Base-by-base conservation (phyloP, 345 rosid species). In the Gossypium sturtianum region DNA sequence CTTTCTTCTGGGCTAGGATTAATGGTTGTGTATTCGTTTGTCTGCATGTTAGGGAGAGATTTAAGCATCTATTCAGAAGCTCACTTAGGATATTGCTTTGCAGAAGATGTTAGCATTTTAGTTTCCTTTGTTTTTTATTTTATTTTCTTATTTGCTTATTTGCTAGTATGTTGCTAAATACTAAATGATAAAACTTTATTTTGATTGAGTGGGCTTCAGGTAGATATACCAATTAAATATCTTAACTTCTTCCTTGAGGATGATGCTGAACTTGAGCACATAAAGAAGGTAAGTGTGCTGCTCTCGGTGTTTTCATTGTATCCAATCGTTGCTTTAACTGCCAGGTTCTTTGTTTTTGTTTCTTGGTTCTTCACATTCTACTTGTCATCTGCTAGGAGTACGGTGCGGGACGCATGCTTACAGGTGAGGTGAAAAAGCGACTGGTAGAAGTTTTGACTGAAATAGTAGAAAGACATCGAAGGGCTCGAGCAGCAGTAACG, bases 211-310 rank as follows among this genome's bases (percentile, higher is more conserved):
- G 61, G 52, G 7, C 62, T 82, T 71, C 87, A 91, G 98, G 96
- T 91, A 1, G 98, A 94, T 78, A 93, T 93, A 82, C 88, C 96
- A 7, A 64, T 91, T 22, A 93, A 94, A 82, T 94, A 91, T 82
- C 84, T 91, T 49, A 84, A 81, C 52, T 93, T 95, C 78, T 95
- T 89, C 82, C 80, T 93, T 2, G 97, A 93, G 72, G 98, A 95
- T 75, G 97, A 95, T 80, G 77, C 68, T 41, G 97, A 95, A 79
- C 94, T 90, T 49, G 94, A 93, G 73, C 88, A 88, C 84, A 87
- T 95, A 70, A 93, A 85, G 80, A 87, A 81, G 87, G 98, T 93
- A 73, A 81, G 81, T 15, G 66, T 48, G 9, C 51, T 61, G 25
- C 48, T 59, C 11, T 38, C 1, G 1, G 25, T 17, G 44, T 56